phyloP scores from a whole-genome alignment of 192 early-diverging fungal genomes.

The Linnemannia elongata region DNA sequence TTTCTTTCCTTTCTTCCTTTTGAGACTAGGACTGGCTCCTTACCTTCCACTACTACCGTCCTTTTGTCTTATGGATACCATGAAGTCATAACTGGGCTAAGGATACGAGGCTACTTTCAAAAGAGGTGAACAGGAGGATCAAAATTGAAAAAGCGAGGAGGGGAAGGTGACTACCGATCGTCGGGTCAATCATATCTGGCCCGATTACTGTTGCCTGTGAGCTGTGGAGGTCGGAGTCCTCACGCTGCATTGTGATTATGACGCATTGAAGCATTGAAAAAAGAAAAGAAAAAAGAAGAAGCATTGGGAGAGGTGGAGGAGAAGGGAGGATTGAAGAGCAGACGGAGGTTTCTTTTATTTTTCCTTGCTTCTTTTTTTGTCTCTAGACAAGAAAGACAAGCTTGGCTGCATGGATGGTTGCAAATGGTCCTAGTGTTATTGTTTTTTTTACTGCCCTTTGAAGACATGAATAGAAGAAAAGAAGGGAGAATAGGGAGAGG shows the following conservation, averaged over 20 bases:
- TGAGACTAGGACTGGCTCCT: neutral
- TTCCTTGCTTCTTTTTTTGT: no score
- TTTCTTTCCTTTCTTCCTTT: neutral
- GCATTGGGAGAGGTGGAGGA: neutral
- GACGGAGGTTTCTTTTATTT: no score
- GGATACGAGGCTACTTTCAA: neutral
- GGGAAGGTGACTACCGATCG: neutral
- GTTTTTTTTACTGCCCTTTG: no score
- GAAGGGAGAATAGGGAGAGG: neutral
- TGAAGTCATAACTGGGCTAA: no score
- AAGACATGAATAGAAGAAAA: neutral
- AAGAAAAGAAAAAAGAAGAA: neutral
- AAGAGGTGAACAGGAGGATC: neutral
- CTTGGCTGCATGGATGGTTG: no score
- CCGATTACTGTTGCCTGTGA: neutral
- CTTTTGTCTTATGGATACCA: no score
- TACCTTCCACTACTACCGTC: neutral
- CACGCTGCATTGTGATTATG: no score
- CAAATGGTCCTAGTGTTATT: no score
- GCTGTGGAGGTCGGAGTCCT: constrained; percentile 2
- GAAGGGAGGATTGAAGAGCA: no score
- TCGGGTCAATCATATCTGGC: neutral
- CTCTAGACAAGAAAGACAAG: no score
- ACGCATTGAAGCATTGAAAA: no score
- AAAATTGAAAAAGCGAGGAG: no score